Percentiles rank a stretch among this genome's conserved stretches.
These are phyloP conservation scores for Pythium insidiosum DNA, from an alignment of 352 stramenopile species.

Conservation along the genomic window DNA sequence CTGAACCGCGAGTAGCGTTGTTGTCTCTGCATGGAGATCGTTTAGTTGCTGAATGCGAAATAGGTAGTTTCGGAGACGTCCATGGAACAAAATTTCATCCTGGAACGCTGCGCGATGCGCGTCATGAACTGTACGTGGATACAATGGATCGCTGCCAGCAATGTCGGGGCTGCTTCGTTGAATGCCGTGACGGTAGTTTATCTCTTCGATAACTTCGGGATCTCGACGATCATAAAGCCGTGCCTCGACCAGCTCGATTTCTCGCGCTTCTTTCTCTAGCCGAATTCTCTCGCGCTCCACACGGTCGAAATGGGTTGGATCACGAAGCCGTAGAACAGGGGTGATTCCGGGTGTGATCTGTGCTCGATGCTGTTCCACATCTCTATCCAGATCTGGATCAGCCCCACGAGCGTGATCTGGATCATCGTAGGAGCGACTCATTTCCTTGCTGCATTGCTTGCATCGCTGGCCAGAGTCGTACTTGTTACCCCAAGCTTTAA, in stretches of 20 bases:
- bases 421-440: slow-evolving; percentile 51
- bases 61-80: slow-evolving; percentile 55
- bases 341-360: slow-evolving; percentile 36
- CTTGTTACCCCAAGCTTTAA: slow-evolving; percentile 63
- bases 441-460: slow-evolving; percentile 64
- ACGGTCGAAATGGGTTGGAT: slow-evolving; percentile 24
- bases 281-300: slow-evolving; percentile 58
- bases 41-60: slow-evolving; percentile 55
- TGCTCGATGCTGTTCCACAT: slow-evolving; percentile 39
- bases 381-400: slow-evolving; percentile 35
- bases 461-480: slow-evolving; percentile 48
- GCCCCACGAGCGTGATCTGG: slow-evolving; percentile 31
- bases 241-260: slow-evolving; percentile 38
- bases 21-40: slow-evolving; percentile 26
- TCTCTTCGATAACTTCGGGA: slow-evolving; percentile 56
- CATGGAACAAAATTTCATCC: slow-evolving; percentile 61
- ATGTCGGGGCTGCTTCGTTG: slow-evolving; percentile 23
- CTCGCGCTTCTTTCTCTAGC: slow-evolving; percentile 57
- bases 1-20: slow-evolving; percentile 38
- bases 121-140: slow-evolving; percentile 38
- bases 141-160: slow-evolving; percentile 30
- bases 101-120: slow-evolving; percentile 46
- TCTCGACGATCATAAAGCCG: slow-evolving; percentile 52
- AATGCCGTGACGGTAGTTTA: slow-evolving; percentile 64
- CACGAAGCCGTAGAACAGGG: slow-evolving; percentile 22